Evolutionary conservation across 2,329 filamentous ascomycete genomes (phyloP).

Genomic region (Epichloe uncinata): DNA sequence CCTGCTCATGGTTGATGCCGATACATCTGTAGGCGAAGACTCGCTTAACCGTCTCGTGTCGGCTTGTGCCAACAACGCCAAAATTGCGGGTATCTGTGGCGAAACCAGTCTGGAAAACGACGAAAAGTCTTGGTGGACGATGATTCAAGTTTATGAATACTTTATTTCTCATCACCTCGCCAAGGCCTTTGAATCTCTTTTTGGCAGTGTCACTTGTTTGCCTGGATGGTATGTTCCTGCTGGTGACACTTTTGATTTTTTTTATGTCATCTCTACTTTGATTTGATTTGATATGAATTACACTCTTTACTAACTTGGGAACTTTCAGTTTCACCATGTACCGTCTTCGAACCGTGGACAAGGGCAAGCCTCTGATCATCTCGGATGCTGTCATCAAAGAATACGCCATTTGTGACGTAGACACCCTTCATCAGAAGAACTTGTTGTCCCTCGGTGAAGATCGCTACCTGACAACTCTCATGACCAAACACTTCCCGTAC

Average conservation of each 20-base stretch:
- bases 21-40: slow-evolving; percentile 88
- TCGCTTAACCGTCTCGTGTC: slow-evolving; percentile 86
- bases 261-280: not conserved
- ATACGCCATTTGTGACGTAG: slow-evolving; percentile 78
- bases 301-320: slow-evolving; percentile 16
- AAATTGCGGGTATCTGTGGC: slow-evolving; percentile 94
- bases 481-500: slow-evolving; percentile 92
- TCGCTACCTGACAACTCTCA: slow-evolving; percentile 91
- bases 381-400: slow-evolving; percentile 77
- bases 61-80: slow-evolving; percentile 82
- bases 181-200: slow-evolving; percentile 95
- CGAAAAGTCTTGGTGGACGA: slow-evolving; percentile 93
- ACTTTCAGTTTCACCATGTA: slow-evolving; percentile 89
- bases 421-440: slow-evolving; percentile 96
- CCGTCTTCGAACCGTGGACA: slow-evolving; percentile 83
- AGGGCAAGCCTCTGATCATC: slow-evolving; percentile 88
- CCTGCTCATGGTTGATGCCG: slow-evolving; percentile 91
- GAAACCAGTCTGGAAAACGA: slow-evolving; percentile 95
- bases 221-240: slow-evolving; percentile 74
- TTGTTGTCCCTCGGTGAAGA: slow-evolving; percentile 87
- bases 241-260: not conserved
- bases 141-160: slow-evolving; percentile 99
- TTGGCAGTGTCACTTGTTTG: slow-evolving; percentile 96
- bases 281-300: no score
- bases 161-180: slow-evolving; percentile 96